phyloP scores from a whole-genome alignment of 2,329 filamentous ascomycete species.

The Aspergillus flavus region DNA sequence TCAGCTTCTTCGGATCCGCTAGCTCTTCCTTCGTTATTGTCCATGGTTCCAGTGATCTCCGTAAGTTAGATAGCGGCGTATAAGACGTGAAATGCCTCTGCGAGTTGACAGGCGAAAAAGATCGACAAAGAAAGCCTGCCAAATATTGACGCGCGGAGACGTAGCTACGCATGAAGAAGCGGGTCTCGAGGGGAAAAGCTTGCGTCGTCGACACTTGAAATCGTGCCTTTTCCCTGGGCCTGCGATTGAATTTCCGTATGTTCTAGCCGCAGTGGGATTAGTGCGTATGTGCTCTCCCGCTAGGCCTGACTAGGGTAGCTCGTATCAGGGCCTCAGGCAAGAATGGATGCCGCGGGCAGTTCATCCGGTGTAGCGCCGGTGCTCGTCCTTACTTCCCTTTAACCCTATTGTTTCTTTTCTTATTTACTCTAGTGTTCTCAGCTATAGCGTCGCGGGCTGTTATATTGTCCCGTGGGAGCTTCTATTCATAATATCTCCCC shows the following conservation, averaged over 20 bases:
- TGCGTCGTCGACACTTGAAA: neutral
- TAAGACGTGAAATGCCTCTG: neutral
- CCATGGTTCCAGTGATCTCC: conserved; percentile 27
- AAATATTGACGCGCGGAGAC: conserved; percentile 7
- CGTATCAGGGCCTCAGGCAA: neutral
- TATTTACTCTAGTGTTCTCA: neutral
- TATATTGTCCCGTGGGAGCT: neutral
- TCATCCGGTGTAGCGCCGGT: neutral
- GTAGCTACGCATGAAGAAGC: conserved; percentile 11
- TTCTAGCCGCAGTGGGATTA: neutral
- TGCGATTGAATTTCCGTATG: neutral
- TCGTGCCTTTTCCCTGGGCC: neutral
- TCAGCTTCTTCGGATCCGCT: conserved; percentile 33
- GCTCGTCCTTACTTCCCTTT: neutral
- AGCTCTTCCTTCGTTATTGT: conserved; percentile 36
- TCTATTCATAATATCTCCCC: neutral
- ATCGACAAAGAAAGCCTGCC: neutral
- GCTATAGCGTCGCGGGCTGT: neutral
- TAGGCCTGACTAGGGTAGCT: neutral
- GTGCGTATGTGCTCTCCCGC: neutral
- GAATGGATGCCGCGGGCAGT: neutral
- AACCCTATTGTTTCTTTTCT: neutral
- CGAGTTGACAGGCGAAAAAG: neutral
- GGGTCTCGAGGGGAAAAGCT: neutral
- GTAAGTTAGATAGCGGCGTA: neutral